Evolutionary conservation across 2,329 filamentous ascomycete species (phyloP), one percentile per base, ranked within the genome.

Genomic region (Aspergillus unguis): DNA sequence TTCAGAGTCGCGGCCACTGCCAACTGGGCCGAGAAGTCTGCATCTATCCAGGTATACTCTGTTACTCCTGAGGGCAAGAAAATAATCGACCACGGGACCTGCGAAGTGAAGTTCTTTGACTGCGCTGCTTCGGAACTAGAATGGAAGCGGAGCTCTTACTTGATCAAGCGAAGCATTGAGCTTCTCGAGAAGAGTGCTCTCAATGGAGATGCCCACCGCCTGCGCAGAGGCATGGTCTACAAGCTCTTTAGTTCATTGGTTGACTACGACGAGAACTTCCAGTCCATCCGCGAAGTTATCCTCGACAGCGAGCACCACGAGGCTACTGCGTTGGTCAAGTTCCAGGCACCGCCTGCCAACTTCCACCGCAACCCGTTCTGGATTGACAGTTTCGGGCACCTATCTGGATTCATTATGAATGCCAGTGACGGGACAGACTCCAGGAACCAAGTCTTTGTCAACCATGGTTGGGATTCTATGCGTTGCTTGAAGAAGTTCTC

Each of bases 141-240:
- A 44, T 69, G 58, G 58, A 62, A 59, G 48, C 54, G 53, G 28
- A 53, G 47, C 42, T 82, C 49, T 70, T 83, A 25, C 65, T 77
- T 90, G 33, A 83, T 92, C 65, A 82, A 84, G 62, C 78, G 77
- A 25, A 81, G 84, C 51, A 78, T 86, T 50, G 76, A 84, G 23
- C 71, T 76, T 27, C 77, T 86, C 2, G 74, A 79, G 60, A 73
- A 81, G 56, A 85, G 83, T 54, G 85, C 87, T 50, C 74, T 81
- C 61, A 78, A 76, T 32, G 87, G 87, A 36, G 80, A 81, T 51
- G 86, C 86, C 28, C 86, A 87, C 67, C 87, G 88, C 72, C 81
- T 91, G 56, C 82, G 86, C 45, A 84, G 86, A 27, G 86, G 86
- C 32, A 82, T 91, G 74, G 85, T 86, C 10, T 94, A 94, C 79